Base-by-base conservation (phyloP, 371 early-diverging fungal species). In the Mucor irregularis region DNA sequence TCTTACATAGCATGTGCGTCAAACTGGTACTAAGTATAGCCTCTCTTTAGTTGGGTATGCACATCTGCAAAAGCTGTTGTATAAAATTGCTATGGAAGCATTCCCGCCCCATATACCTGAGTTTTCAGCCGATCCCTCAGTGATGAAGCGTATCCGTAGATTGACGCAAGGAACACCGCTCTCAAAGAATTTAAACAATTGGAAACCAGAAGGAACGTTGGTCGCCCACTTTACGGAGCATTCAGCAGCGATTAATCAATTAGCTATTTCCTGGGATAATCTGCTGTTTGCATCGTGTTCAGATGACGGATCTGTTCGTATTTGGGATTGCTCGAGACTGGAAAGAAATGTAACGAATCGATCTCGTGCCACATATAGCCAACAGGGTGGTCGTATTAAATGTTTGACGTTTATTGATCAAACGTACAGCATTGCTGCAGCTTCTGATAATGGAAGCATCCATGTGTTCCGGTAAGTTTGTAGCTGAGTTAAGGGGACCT, bases 211-310 rank as follows among this genome's bases (percentile, higher is more conserved):
- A 44, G 74, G 80, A 49, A 84, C 72, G 4, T 64, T 95, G 26
- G 85, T 95, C 4, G 92, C 92, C 3, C 89, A 91, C 48, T 77
- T 94, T 22, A 78, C 85, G 2, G 96, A 96, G 54, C 97, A 97
- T 68, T 84, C 83, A 19, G 92, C 82, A 4, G 66, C 90, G 1
- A 78, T 96, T 13, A 92, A 89, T 50, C 84, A 88, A 40, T 61
- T 95, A 1, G 78, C 75, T 3, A 80, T 92, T 4, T 80, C 92
- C 4, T 88, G 87, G 21, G 92, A 93, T 68, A 84, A 90, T 57
- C 69, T 75, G 4, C 84, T 92, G 55, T 95, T 96, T 81, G 94
- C 87, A 5, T 82, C 93, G 0, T 87, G 90, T 49, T 89, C 92
- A 2, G 90, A 90, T 43, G 95, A 95, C 65, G 93, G 92, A 8